Evolutionary conservation across 768 basidiomycete genomes (phyloP).

Genomic region (Ramaria sp.): DNA sequence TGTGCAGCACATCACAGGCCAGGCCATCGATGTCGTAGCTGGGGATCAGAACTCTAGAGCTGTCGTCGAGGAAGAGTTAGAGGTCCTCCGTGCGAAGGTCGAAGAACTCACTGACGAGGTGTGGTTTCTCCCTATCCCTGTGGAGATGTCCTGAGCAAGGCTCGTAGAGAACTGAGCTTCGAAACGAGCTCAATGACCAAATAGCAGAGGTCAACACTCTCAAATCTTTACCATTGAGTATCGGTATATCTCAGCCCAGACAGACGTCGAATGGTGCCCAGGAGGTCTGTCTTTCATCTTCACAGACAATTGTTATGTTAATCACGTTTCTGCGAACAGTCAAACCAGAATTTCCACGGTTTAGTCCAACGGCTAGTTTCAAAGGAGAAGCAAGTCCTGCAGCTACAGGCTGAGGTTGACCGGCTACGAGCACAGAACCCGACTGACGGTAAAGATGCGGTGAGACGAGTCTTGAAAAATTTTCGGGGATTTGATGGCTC

Average conservation of each 20-base stretch:
- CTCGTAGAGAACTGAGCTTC: constrained; percentile 38
- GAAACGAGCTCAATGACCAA: constrained; percentile 46
- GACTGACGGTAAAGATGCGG: constrained; percentile 45
- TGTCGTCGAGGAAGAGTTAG: constrained; percentile 51
- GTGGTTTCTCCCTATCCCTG: background rate
- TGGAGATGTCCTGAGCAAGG: background rate
- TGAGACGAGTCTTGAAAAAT: constrained; percentile 22
- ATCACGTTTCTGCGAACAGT: constrained; percentile 6
- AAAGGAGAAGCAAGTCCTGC: constrained; percentile 77
- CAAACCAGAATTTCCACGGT: constrained; percentile 49
- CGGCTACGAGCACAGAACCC: constrained; percentile 48
- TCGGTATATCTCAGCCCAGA: constrained; percentile 28
- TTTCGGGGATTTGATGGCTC: background rate
- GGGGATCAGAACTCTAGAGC: constrained; percentile 20
- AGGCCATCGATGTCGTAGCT: constrained; percentile 41
- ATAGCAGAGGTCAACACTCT: constrained; percentile 59
- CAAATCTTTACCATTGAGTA: constrained; percentile 35
- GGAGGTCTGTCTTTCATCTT: constrained; percentile 34
- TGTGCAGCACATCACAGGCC: constrained; percentile 56
- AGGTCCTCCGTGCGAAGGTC: constrained; percentile 43
- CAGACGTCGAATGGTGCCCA: constrained; percentile 36
- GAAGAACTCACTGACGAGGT: constrained; percentile 63
- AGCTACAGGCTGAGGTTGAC: constrained; percentile 63
- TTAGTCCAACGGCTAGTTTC: constrained; percentile 69
- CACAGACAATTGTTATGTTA: constrained; percentile 5